Conservation (phyloP, 106 monocot genomes). For the Chionographis japonica region DNA sequence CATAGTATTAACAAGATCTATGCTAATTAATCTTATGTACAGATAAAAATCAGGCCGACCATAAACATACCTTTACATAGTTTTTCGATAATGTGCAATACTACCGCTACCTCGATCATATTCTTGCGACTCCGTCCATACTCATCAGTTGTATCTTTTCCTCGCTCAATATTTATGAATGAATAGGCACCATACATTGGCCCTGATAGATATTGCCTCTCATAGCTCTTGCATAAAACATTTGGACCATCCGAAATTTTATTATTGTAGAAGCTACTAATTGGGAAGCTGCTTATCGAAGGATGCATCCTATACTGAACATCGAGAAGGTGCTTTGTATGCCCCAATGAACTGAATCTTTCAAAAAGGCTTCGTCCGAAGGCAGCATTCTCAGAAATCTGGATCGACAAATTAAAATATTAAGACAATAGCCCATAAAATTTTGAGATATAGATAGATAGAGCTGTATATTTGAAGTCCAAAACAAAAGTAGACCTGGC, state of each 20-base stretch:
- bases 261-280: conserved; percentile 19
- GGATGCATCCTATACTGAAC: conserved; percentile 44
- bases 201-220: conserved; percentile 11
- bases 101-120: conserved; percentile 32
- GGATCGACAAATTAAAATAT: not conserved
- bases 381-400: conserved; percentile 8
- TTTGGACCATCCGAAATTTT: conserved; percentile 33
- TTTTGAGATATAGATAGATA: not conserved
- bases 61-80: conserved; percentile 14
- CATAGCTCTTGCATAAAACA: conserved; percentile 9
- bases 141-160: conserved; percentile 17
- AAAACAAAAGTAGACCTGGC: conserved; percentile 12
- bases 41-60: too few species aligned
- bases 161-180: conserved; percentile 31
- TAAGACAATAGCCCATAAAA: not conserved
- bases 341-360: conserved; percentile 13
- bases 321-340: conserved; percentile 16
- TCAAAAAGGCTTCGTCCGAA: conserved; percentile 27
- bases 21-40: too few species aligned
- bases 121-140: conserved; percentile 28
- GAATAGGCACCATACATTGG: conserved; percentile 32
- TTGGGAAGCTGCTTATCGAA: conserved; percentile 29
- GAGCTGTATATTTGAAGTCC: not conserved
- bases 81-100: conserved; percentile 19
- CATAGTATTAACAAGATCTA: too few species aligned